Evolutionary conservation across 2,329 filamentous ascomycete genomes (phyloP).

Genomic region (Hypoxylon sp.): DNA sequence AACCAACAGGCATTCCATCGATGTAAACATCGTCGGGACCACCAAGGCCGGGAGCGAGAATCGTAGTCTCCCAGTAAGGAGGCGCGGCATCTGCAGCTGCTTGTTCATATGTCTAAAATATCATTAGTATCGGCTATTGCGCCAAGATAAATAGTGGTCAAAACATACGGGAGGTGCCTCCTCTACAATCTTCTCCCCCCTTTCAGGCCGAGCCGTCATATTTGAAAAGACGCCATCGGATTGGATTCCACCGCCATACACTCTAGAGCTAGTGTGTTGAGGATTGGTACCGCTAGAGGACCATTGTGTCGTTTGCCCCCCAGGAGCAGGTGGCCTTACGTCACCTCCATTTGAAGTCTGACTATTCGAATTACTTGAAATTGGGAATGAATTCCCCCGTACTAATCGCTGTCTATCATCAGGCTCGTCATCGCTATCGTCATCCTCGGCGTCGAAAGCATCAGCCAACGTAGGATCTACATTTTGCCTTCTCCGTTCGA

Average conservation of each 20-base stretch:
- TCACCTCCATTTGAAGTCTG: conserved; percentile 41
- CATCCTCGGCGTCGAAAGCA: conserved; percentile 88
- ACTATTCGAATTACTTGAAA: conserved; percentile 40
- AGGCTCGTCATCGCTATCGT: conserved; percentile 77
- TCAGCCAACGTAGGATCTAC: conserved; percentile 90
- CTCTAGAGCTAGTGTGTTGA: conserved; percentile 60
- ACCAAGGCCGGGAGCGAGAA: conserved; percentile 90
- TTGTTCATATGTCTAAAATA: conserved; percentile 91
- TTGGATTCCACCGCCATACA: conserved; percentile 81
- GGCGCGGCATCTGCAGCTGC: conserved; percentile 95
- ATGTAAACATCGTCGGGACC: conserved; percentile 97
- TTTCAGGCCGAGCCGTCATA: conserved; percentile 88
- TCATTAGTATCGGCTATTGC: conserved; percentile 51
- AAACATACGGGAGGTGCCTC: conserved; percentile 90
- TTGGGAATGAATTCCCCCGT: conserved; percentile 69
- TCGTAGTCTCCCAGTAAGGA: conserved; percentile 99
- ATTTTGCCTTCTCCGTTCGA: conserved; percentile 59
- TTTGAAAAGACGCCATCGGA: conserved; percentile 98
- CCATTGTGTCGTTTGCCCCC: conserved; percentile 42
- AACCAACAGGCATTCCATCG: conserved; percentile 93
- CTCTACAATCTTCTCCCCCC: conserved; percentile 80
- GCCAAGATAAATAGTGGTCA: background rate
- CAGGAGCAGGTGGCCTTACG: conserved; percentile 36
- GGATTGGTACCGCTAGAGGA: conserved; percentile 53
- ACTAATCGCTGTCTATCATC: conserved; percentile 92